A percentile compares a stretch with the other conserved stretches of the same genome.
Conservation (phyloP, 768 basidiomycete genomes). For the Mycena polygramma region DNA sequence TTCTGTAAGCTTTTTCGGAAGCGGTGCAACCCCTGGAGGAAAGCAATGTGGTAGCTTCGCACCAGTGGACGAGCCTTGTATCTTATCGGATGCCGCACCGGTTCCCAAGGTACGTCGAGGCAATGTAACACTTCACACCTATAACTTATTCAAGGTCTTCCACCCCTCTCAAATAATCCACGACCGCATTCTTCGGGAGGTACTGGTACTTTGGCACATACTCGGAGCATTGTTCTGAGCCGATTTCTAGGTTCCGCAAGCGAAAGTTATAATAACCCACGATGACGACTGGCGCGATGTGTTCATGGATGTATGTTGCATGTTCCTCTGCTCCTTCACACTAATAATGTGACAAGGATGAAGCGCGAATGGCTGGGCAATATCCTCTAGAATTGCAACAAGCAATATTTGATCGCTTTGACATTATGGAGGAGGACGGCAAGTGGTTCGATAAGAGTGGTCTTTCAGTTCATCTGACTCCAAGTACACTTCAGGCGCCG, state of each 20-base stretch:
- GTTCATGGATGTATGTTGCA: background rate
- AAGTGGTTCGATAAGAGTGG: background rate
- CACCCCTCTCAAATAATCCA: slow-evolving; percentile 3
- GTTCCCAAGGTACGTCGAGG: too few relatives aligned
- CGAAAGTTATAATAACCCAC: background rate
- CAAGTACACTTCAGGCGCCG: background rate
- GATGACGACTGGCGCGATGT: background rate
- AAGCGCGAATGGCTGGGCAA: background rate
- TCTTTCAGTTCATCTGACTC: background rate
- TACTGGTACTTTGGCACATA: background rate
- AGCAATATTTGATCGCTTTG: slow-evolving; percentile 2
- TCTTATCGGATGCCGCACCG: too few relatives aligned
- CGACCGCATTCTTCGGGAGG: background rate
- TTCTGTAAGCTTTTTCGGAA: too few relatives aligned
- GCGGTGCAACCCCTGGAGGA: too few relatives aligned
- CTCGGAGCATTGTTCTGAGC: background rate
- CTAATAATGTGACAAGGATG: background rate
- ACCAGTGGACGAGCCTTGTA: too few relatives aligned
- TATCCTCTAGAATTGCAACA: background rate
- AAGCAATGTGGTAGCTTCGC: too few relatives aligned
- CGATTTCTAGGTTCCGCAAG: background rate
- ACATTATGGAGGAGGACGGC: background rate
- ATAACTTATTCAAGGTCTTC: background rate
- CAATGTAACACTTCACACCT: too few relatives aligned
- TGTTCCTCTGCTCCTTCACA: background rate